phyloP scores from a whole-genome alignment of 2,329 filamentous ascomycete species.

The Cladophialophora chaetospira region DNA sequence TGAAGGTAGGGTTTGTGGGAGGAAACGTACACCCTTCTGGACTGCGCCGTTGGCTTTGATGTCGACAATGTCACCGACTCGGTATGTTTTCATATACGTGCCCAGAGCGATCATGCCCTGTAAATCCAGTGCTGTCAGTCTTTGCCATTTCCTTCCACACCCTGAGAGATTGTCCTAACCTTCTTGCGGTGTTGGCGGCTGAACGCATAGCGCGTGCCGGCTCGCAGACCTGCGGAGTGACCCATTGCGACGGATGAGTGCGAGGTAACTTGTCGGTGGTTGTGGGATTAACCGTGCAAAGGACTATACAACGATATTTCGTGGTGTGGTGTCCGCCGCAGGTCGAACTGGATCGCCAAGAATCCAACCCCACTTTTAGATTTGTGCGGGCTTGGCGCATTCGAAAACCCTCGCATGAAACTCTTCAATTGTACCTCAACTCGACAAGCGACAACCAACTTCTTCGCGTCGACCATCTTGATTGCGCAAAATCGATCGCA shows the following conservation, averaged over 20 bases:
- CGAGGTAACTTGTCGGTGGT: constrained; percentile 55
- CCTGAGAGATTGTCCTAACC: constrained; percentile 34
- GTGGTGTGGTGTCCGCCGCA: constrained; percentile 10
- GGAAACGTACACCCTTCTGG: constrained; percentile 73
- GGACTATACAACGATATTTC: constrained; percentile 13
- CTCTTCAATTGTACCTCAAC: no score
- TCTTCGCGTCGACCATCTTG: constrained; percentile 27
- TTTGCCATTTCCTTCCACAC: not conserved
- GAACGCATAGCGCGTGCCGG: constrained; percentile 85
- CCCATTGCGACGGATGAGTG: constrained; percentile 57
- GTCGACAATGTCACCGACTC: constrained; percentile 98
- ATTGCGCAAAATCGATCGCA: constrained; percentile 39
- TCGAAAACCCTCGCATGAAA: constrained; percentile 14
- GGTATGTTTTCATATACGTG: constrained; percentile 76
- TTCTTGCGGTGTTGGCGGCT: constrained; percentile 91
- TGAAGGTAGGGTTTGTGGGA: not conserved
- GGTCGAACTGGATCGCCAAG: constrained; percentile 10
- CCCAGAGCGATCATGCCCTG: constrained; percentile 82
- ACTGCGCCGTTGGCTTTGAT: constrained; percentile 98
- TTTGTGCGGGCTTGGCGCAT: constrained; percentile 4
- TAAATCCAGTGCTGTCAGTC: constrained; percentile 12
- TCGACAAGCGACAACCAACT: constrained; percentile 30
- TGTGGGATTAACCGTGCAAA: constrained; percentile 39
- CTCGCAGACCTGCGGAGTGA: constrained; percentile 84
- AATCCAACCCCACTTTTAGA: not conserved